A percentile compares a stretch with the other conserved stretches of the same genome.
phyloP scores from a whole-genome alignment of 2,329 filamentous ascomycete genomes.

The Fusarium sp. region DNA sequence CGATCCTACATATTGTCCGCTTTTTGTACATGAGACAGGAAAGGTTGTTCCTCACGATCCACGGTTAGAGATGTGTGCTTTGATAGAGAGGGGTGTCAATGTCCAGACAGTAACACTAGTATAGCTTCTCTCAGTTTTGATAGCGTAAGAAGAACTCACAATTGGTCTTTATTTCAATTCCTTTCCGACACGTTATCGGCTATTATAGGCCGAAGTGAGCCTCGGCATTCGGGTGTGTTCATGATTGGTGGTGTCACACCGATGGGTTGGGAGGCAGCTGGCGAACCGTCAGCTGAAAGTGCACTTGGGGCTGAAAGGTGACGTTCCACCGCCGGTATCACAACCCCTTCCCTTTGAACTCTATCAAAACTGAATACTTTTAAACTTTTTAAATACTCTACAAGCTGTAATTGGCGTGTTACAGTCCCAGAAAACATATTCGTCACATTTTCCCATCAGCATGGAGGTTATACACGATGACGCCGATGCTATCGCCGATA shows the following conservation, averaged over 20 bases:
- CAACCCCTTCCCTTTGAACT: background rate
- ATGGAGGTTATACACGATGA: background rate
- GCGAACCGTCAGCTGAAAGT: background rate
- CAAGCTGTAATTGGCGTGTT: too few relatives aligned
- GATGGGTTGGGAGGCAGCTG: background rate
- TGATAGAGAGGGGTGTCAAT: background rate
- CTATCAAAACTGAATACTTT: background rate
- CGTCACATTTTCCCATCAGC: background rate
- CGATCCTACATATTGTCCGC: background rate
- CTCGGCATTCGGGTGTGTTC: background rate
- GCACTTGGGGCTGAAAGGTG: background rate
- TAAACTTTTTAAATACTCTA: fast-evolving
- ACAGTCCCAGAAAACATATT: background rate
- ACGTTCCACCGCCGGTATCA: background rate
- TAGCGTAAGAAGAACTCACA: background rate
- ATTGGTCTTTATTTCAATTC: background rate
- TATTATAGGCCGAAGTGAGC: background rate
- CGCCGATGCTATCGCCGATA: background rate
- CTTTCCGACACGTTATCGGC: background rate
- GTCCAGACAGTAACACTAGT: background rate
- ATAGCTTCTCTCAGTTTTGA: background rate
- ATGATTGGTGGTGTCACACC: background rate
- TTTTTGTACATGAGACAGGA: background rate
- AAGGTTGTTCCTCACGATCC: background rate
- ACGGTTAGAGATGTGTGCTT: background rate